These are phyloP conservation scores for Mucuna pruriens DNA, from an alignment of 306 rosid species.

Conservation along the genomic window DNA sequence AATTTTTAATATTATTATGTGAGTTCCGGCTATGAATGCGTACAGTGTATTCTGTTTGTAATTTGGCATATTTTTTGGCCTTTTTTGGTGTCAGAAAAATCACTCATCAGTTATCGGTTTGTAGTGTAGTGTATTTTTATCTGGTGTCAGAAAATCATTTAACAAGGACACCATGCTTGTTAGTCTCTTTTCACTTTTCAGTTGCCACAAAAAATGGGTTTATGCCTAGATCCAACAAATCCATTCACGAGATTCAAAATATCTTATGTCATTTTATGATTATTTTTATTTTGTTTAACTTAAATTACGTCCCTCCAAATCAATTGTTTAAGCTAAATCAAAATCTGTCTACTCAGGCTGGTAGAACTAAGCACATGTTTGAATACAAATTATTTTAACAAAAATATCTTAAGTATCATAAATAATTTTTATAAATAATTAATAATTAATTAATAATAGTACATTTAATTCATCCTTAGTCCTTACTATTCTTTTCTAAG, in stretches of 20 bases:
- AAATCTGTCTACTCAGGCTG: neutral
- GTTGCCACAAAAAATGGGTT: conserved; percentile 3
- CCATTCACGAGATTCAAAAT: neutral
- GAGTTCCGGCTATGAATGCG: neutral
- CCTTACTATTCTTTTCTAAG: too few relatives aligned
- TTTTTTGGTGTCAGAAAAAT: neutral
- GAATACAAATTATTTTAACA: neutral
- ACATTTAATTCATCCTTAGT: too few relatives aligned
- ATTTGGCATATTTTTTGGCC: neutral
- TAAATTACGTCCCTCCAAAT: neutral
- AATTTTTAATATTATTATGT: neutral
- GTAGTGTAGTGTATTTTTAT: neutral
- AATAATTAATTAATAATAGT: too few relatives aligned
- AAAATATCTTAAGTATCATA: neutral
- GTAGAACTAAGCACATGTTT: neutral
- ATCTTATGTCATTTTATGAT: neutral
- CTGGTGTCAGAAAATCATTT: conserved; percentile 44
- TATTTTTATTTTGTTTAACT: neutral
- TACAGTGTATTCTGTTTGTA: neutral
- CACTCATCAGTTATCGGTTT: neutral
- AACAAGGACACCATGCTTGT: conserved; percentile 43
- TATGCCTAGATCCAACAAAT: neutral
- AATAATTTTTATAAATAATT: neutral
- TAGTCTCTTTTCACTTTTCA: conserved; percentile 27
- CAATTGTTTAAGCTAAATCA: neutral